Conservation (phyloP, 306 rosid genomes). For the Acacia melanoxylon region DNA sequence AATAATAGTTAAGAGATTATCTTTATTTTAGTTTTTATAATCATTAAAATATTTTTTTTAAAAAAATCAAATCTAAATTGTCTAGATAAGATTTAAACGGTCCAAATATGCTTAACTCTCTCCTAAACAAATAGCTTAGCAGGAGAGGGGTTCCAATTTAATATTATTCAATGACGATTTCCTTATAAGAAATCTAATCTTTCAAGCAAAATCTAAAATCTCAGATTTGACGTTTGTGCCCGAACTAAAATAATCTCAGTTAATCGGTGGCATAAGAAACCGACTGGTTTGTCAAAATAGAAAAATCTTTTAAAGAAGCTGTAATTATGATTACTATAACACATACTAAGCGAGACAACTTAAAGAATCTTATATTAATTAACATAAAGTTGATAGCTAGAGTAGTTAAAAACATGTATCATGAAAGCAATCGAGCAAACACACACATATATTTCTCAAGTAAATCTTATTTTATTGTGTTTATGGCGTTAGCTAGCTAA, state of each 20-base stretch:
- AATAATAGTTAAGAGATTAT: too few relatives aligned
- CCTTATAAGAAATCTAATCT: too few relatives aligned
- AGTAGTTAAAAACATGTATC: neutral
- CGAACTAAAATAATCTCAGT: neutral
- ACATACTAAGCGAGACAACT: neutral
- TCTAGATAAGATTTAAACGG: rapidly evolving
- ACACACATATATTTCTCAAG: neutral
- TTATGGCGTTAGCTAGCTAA: neutral
- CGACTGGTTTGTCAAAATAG: neutral
- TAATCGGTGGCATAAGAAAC: too few relatives aligned
- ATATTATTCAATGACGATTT: too few relatives aligned
- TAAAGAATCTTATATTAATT: neutral
- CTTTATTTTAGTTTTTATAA: too few relatives aligned
- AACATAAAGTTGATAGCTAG: neutral
- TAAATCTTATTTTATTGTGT: neutral
- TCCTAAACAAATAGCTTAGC: too few relatives aligned
- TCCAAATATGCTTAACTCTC: too few relatives aligned
- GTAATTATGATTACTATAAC: neutral
- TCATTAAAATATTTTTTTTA: too few relatives aligned
- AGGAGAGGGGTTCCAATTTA: too few relatives aligned
- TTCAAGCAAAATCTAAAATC: too few relatives aligned
- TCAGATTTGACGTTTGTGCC: neutral
- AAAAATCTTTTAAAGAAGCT: neutral
- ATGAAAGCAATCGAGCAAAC: neutral
- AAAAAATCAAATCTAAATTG: too few relatives aligned